Base-by-base conservation (phyloP, 2,329 filamentous ascomycete genomes). In the Paraphoma sp. region DNA sequence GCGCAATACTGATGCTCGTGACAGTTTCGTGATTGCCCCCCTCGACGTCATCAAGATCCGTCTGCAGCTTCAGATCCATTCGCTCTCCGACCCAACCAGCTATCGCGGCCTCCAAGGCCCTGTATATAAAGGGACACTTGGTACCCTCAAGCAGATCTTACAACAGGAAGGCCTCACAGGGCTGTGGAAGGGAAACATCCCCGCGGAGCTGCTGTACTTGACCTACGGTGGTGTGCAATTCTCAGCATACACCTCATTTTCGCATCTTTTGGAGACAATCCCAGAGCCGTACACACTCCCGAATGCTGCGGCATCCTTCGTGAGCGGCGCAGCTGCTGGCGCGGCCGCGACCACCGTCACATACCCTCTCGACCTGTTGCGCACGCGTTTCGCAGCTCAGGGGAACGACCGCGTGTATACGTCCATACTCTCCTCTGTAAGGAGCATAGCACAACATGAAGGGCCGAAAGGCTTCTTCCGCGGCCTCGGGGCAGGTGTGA, bases 21-120 rank as follows among this genome's bases (percentile, higher is more conserved):
- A 56, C 67, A 93, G 91, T 75, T 98, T 99, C 82, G 87, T 95
- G 72, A 89, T 98, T 74, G 92, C 95, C 16, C 95, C 95, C 51
- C 90, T 99, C 65, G 95, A 99, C 78, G 95, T 99, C 61, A 88
- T 98, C 80, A 98, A 99, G 82, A 99, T 99, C 79, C 91, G 95
- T 45, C 88, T 98, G 45, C 95, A 99, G 76, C 87, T 99, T 16
- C 95, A 98, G 78, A 87, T 91, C 44, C 90, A 96, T 80, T 93
- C 92, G 47, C 86, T 91, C 57, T 89, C 89, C 67, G 89, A 94
- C 71, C 90, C 92, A 2, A 78, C 87, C 9, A 74, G 87, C 45
- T 82, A 86, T 61, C 80, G 80, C 50, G 70, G 78, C 62, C 68
- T 82, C 55, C 69, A 73, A 48, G 81, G 67, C 48, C 83, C 51